Evolutionary conservation across 2,329 filamentous ascomycete species (phyloP), one percentile per base, ranked within the genome.

Genomic region (Hysterium pulicare): DNA sequence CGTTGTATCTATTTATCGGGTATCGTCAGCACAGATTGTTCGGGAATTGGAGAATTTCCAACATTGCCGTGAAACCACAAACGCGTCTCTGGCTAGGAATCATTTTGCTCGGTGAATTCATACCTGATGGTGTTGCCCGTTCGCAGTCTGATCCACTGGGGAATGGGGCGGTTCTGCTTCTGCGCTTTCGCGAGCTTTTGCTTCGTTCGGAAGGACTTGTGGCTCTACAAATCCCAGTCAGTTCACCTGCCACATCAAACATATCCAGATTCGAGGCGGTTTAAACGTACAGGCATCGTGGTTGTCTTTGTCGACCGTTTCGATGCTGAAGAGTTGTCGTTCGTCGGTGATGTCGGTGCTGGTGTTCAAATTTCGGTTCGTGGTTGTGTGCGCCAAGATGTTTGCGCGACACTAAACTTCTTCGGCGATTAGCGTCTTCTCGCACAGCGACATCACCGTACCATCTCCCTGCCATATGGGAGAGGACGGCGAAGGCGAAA

Each of bases 181-280:
- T 97, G 91, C 73, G 93, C 93, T 83, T 91, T 96, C 73, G 93
- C 93, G 81, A 98, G 90, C 93, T 98, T 98, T 78, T 94, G 87
- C 90, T 98, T 98, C 78, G 90, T 96, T 75, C 90, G 87, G 90
- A 98, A 98, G 73, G 90, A 88, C 86, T 98, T 98, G 82, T 98
- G 90, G 86, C 86, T 91, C 91, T 97, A 74, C n/a, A 17, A 40
- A 16, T 15, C 45, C 11, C 32, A 23, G n/a, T 36, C 19, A 10
- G 9, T 13, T 40, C 11, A n/a, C 31, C 36, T 30, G 19, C 35
- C n/a, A 16, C 4, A 5, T 15, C 13, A 16, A 34, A 16, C 32
- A 15, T 4, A 20, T 16, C n/a, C n/a, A 39, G 35, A 15, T 38
- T 4, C 16, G 13, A 13, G 19, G 46, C 46, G 38, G 48, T 39